Evolutionary conservation across 1,284 basidiomycete genomes (phyloP).

Genomic region (Omphalotus olearius): DNA sequence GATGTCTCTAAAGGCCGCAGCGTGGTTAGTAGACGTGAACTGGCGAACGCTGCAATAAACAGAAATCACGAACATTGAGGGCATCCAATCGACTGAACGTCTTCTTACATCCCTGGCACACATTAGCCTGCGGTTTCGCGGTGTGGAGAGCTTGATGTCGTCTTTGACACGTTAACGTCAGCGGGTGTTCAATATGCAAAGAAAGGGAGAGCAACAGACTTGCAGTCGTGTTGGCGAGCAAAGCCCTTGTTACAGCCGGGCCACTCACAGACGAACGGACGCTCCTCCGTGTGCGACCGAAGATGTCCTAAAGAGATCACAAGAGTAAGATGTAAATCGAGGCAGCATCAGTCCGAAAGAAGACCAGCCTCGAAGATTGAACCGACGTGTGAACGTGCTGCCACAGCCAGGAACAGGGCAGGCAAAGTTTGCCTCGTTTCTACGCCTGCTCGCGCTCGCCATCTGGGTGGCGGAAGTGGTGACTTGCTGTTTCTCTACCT

Average conservation of each 20-base stretch:
- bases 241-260: constrained; percentile 93
- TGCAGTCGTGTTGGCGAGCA: constrained; percentile 95
- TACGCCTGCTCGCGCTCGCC: constrained; percentile 83
- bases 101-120: constrained; percentile 91
- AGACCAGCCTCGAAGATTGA: constrained; percentile 72
- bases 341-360: constrained; percentile 10
- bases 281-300: constrained; percentile 94
- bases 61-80: constrained; percentile 71
- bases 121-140: constrained; percentile 78
- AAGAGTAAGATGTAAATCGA: constrained; percentile 16
- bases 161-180: constrained; percentile 31
- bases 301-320: constrained; percentile 72
- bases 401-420: constrained; percentile 95
- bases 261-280: constrained; percentile 91
- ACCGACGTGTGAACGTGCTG: constrained; percentile 88
- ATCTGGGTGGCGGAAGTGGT: constrained; percentile 94
- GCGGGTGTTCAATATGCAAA: constrained; percentile 8
- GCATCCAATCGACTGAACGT: constrained; percentile 93
- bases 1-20: constrained; percentile 37
- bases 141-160: constrained; percentile 87
- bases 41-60: constrained; percentile 12
- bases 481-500: constrained; percentile 89
- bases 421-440: constrained; percentile 87
- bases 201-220: constrained; percentile 47
- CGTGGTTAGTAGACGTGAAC: constrained; percentile 18